Conservation (phyloP, 768 basidiomycete species). For the Naematelia encephala region DNA sequence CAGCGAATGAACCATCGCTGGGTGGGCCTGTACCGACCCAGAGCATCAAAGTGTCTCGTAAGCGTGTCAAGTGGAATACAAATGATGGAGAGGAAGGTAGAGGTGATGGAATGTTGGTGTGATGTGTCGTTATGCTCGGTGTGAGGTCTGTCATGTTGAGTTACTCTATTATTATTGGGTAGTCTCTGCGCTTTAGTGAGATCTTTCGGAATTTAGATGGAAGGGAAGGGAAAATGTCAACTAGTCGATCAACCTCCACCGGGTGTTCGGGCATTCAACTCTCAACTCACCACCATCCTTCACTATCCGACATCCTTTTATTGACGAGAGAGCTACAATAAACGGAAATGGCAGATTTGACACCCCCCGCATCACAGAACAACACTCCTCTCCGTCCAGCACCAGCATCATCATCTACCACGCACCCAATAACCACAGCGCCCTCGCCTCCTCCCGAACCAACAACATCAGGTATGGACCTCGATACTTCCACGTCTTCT, state of each 20-base stretch:
- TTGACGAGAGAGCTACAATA: not conserved
- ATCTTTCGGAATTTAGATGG: too few species aligned
- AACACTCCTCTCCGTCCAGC: constrained; percentile 5
- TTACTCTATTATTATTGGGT: not conserved
- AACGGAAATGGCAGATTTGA: constrained; percentile 9
- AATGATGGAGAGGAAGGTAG: constrained; percentile 32
- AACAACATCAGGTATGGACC: not conserved
- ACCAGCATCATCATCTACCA: not conserved
- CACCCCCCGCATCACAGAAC: constrained; percentile 7
- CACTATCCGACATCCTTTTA: not conserved
- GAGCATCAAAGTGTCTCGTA: constrained; percentile 31
- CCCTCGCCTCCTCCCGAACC: constrained; percentile 1
- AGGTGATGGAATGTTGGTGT: constrained; percentile 28
- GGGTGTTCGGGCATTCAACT: not conserved
- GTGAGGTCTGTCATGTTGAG: constrained; percentile 1
- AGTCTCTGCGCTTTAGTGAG: not conserved
- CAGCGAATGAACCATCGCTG: too few species aligned
- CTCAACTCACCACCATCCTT: not conserved
- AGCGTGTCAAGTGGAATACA: constrained; percentile 33
- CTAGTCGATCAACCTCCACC: not conserved
- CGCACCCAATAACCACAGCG: not conserved
- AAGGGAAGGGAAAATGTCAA: too few species aligned
- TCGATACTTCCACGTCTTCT: not conserved
- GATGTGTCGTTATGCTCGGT: constrained; percentile 19
- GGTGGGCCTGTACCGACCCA: constrained; percentile 37